These are phyloP conservation scores for Pyrenopolyporus hunteri DNA, from an alignment of 495 filamentous ascomycete genomes.

Conservation along the genomic window DNA sequence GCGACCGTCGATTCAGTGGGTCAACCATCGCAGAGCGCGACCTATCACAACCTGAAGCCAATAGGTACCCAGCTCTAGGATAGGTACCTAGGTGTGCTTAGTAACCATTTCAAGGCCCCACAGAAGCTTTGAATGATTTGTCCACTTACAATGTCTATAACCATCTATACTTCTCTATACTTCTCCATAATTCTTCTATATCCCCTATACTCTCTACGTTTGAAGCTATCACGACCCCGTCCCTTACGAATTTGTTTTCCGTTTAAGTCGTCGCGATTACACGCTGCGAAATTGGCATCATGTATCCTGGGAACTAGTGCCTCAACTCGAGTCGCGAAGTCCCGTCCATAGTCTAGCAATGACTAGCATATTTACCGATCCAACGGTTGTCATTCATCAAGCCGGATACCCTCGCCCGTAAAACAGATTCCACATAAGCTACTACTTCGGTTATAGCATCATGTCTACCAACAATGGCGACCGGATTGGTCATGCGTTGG, in stretches of 20 bases:
- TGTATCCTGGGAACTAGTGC: not conserved
- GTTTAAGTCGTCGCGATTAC: conserved; percentile 30
- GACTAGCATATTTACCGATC: not conserved
- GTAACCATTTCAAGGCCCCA: conserved; percentile 3
- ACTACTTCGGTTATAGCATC: not conserved
- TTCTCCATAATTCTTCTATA: no score
- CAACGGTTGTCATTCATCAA: conserved; percentile 2
- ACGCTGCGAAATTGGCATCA: no score
- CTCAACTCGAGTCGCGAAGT: no score
- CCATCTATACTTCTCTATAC: not conserved
- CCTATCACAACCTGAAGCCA: conserved; percentile 9
- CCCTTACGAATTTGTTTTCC: conserved; percentile 2
- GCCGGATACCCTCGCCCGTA: not conserved
- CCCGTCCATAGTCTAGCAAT: not conserved
- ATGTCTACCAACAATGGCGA: conserved; percentile 37
- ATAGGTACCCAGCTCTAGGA: not conserved
- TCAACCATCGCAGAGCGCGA: conserved; percentile 8
- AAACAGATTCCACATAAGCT: not conserved
- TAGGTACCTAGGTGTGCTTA: not conserved
- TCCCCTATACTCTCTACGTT: conserved; percentile 17
- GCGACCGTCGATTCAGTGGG: conserved; percentile 11
- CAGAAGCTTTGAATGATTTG: no score
- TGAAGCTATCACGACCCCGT: conserved; percentile 37
- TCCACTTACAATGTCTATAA: no score
- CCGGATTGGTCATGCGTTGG: conserved; percentile 67